Conservation (phyloP, 2,329 filamentous ascomycete species). For the Pezicula carpinea region DNA sequence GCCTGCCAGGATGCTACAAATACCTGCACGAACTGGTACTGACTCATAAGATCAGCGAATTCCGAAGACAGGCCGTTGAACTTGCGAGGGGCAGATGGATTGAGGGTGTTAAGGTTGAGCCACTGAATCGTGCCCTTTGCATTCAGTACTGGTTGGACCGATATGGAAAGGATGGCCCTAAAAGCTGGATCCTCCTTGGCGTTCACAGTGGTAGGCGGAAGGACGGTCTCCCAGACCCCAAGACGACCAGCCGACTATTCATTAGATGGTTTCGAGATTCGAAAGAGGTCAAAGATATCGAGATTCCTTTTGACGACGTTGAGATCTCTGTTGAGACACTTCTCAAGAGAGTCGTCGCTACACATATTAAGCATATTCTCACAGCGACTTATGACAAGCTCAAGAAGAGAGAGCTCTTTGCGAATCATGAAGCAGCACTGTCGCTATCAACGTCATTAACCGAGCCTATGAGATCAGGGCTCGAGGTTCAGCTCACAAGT, state of each 20-base stretch:
- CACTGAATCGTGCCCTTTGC: constrained; percentile 74
- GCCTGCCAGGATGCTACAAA: constrained; percentile 75
- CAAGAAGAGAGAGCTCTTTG: constrained; percentile 54
- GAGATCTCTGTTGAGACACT: constrained; percentile 70
- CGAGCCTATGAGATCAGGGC: constrained; percentile 61
- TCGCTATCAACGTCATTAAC: constrained; percentile 51
- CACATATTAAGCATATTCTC: constrained; percentile 70
- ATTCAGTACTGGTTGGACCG: constrained; percentile 86
- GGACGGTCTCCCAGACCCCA: constrained; percentile 35
- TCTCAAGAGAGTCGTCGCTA: constrained; percentile 68
- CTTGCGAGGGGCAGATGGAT: constrained; percentile 71
- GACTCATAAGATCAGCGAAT: constrained; percentile 83
- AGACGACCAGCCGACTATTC: constrained; percentile 49
- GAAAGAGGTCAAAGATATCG: constrained; percentile 64
- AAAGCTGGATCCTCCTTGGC: constrained; percentile 89
- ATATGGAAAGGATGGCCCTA: constrained; percentile 51
- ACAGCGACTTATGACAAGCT: constrained; percentile 60
- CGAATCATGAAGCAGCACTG: constrained; percentile 53
- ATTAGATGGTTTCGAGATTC: constrained; percentile 83
- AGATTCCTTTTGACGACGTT: constrained; percentile 62
- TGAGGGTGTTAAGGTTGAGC: constrained; percentile 71
- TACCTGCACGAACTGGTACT: constrained; percentile 84
- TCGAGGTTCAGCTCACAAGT: constrained; percentile 67
- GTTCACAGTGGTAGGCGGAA: constrained; percentile 60
- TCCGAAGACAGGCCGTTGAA: constrained; percentile 70